Evolutionary conservation across 257 asterid species (phyloP).

Genomic region (Penstemon eatonii): DNA sequence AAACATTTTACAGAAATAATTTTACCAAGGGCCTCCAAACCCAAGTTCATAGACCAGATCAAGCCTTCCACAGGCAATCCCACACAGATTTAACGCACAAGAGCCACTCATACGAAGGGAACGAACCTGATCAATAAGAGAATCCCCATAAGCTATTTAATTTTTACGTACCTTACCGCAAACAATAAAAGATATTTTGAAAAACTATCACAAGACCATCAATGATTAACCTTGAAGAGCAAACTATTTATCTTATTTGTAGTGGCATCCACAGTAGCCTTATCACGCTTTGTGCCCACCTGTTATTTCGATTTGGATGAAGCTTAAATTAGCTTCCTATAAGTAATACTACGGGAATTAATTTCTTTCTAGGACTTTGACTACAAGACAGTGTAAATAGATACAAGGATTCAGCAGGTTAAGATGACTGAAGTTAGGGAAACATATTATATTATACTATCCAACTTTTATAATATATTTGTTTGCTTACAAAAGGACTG

Average conservation of each 20-base stretch:
- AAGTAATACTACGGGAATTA: background rate
- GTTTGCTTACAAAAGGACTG: conserved; percentile 3
- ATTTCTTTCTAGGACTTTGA: conserved; percentile 2
- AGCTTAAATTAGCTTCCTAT: conserved; percentile 22
- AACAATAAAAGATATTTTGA: conserved; percentile 1
- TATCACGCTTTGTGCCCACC: conserved; percentile 82
- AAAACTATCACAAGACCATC: background rate
- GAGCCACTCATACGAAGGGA: conserved; percentile 90
- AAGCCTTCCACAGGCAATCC: conserved; percentile 85
- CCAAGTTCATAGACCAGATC: conserved; percentile 77
- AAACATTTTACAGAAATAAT: background rate
- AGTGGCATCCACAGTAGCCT: conserved; percentile 56
- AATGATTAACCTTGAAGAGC: conserved; percentile 62
- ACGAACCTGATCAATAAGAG: conserved; percentile 55
- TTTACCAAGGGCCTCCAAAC: conserved; percentile 87
- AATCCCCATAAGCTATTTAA: conserved; percentile 16
- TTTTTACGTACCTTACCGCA: background rate
- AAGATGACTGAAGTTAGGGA: conserved; percentile 13
- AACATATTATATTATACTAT: background rate
- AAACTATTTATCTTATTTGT: conserved; percentile 71
- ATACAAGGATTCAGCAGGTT: conserved; percentile 10
- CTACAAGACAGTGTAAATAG: background rate
- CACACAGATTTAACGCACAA: conserved; percentile 84
- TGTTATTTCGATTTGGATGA: conserved; percentile 35
- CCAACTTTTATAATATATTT: conserved; percentile 5